Evolutionary conservation across 257 asterid genomes (phyloP).

Genomic region (Mitragyna speciosa): DNA sequence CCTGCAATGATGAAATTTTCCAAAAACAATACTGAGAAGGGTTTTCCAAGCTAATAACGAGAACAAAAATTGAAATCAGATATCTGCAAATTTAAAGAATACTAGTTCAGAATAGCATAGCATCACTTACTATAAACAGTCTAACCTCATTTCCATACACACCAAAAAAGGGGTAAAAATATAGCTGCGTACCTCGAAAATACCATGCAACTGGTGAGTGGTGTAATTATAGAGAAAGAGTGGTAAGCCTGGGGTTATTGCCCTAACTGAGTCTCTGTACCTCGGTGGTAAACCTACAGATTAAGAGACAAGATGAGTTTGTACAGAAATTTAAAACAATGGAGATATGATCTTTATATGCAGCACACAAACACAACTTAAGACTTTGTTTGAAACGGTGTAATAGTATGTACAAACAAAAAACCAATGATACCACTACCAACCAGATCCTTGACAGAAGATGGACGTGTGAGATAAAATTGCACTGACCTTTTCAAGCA

Average conservation of each 20-base stretch:
- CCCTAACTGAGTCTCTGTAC: conserved; percentile 93
- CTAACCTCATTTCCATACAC: neutral
- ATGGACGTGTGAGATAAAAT: neutral
- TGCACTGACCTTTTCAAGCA: neutral
- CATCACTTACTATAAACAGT: neutral
- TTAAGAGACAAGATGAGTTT: conserved; percentile 3
- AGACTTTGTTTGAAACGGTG: neutral
- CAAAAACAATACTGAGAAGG: neutral
- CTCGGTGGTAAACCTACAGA: conserved; percentile 89
- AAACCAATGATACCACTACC: no score
- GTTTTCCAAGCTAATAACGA: neutral
- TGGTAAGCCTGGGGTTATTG: conserved; percentile 94
- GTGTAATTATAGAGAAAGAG: conserved; percentile 86
- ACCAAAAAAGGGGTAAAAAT: neutral
- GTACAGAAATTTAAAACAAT: neutral
- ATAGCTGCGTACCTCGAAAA: conserved; percentile 68
- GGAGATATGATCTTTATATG: neutral
- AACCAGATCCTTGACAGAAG: neutral
- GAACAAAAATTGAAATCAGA: neutral
- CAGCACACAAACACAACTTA: neutral
- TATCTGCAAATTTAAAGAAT: neutral
- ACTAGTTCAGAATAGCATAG: no score
- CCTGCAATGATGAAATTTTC: conserved; percentile 39
- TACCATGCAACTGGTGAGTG: conserved; percentile 95
- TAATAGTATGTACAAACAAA: neutral